Base-by-base conservation (phyloP, 2,329 filamentous ascomycete genomes). In the Beauveria varroae region DNA sequence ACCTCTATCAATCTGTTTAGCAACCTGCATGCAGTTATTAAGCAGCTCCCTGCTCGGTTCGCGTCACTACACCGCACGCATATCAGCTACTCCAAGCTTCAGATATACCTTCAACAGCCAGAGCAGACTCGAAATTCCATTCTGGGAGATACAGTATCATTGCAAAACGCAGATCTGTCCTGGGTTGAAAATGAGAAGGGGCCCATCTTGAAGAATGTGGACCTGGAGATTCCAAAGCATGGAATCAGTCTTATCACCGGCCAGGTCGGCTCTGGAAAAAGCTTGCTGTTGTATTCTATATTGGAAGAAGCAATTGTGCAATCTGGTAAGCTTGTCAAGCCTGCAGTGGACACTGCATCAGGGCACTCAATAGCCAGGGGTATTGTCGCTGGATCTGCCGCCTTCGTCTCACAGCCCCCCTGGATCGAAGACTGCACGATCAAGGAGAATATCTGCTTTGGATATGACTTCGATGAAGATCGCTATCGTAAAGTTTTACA, bases 341-440 rank as follows among this genome's bases (percentile, higher is more conserved):
- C 86, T 4, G 86, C 76, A 51, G 73, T 65, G 61, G 72, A 65
- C 49, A 78, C 86, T 64, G 89, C 86, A 86, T 82, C 86, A 41
- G 78, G 88, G 16, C 80, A 84, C 14, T 78, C 78, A 3, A 80
- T 2, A 18, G 16, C 20, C 3, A 46, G 10, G 1, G 9, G n/a
- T n/a, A 14, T 54, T 34, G 28, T 60, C 22, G 22, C 26, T 37
- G 50, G 57, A 9, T 53, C 86, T 0, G 80, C 89, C 52, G 87
- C 87, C 0, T 90, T 84, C 65, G 86, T 90, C 22, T 83, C 86
- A 6, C 87, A 90, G 68, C 88, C 88, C 20, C 88, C 88, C 0
- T 91, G 87, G 88, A 89, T 91, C 57, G 88, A 91, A 68, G 90
- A 91, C 66, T 86, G 85, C 1, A 86, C 82, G 4, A 85, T 91